Conservation (phyloP, 495 filamentous ascomycete genomes). For the Thermothielavioides terrestris region DNA sequence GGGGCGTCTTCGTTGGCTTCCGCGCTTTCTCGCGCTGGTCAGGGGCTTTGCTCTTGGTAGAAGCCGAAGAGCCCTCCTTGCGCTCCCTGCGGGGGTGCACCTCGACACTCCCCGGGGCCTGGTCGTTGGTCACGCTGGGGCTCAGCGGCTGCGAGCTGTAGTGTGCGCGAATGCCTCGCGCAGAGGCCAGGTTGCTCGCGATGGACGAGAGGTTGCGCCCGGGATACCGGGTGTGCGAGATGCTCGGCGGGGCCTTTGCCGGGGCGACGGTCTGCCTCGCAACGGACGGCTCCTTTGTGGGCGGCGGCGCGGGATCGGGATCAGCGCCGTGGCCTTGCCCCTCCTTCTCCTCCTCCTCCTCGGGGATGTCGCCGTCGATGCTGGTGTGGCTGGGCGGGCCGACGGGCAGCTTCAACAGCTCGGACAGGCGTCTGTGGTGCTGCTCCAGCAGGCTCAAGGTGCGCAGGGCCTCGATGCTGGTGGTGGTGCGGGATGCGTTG, state of each 20-base stretch:
- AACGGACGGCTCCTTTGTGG: conserved; percentile 12
- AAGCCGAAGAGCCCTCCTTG: too few species aligned
- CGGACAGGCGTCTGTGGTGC: conserved; percentile 73
- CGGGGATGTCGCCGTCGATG: conserved; percentile 28
- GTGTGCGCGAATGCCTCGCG: too few species aligned
- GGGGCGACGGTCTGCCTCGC: conserved; percentile 20
- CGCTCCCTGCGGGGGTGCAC: conserved; percentile 44
- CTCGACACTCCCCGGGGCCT: conserved; percentile 64
- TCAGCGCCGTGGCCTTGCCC: conserved; percentile 8
- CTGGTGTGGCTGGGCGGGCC: conserved; percentile 45
- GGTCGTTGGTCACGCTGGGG: conserved; percentile 64
- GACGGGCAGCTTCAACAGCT: conserved; percentile 63
- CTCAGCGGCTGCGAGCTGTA: conserved; percentile 53
- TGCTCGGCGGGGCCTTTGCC: conserved; percentile 38
- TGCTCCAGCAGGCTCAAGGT: conserved; percentile 76
- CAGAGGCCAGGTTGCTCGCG: conserved; percentile 82
- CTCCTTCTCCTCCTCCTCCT: conserved; percentile 33
- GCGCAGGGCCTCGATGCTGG: conserved; percentile 73
- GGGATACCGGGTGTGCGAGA: conserved; percentile 41
- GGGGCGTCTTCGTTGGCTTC: conserved; percentile 40
- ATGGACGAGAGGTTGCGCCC: conserved; percentile 68
- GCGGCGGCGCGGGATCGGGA: conserved; percentile 9
- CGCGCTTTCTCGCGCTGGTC: conserved; percentile 27
- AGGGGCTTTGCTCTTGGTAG: conserved; percentile 30
- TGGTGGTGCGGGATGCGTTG: conserved; percentile 63